Conservation (phyloP, 2,329 filamentous ascomycete genomes). For the Calonectria hongkongensis region DNA sequence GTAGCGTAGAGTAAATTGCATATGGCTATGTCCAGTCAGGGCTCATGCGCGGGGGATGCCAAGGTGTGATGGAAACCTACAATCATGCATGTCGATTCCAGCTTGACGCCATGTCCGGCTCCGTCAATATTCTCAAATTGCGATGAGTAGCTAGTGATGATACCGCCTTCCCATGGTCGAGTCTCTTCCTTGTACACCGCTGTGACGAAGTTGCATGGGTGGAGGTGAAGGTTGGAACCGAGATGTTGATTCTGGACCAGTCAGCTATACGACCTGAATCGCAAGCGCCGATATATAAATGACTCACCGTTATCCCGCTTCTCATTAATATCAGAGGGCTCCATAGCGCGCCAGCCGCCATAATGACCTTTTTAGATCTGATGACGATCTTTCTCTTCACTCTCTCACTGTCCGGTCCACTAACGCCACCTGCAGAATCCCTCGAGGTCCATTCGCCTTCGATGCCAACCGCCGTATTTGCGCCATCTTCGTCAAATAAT, state of each 20-base stretch:
- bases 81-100: conserved; percentile 85
- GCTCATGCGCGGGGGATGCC: conserved; percentile 25
- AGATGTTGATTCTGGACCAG: conserved; percentile 81
- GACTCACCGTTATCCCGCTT: conserved; percentile 81
- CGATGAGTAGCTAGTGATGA: conserved; percentile 85
- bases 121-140: conserved; percentile 89
- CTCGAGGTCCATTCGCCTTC: conserved; percentile 85
- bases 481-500: conserved; percentile 76
- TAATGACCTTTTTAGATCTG: conserved; percentile 86
- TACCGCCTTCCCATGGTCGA: conserved; percentile 83
- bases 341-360: conserved; percentile 85
- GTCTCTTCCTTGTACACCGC: conserved; percentile 83
- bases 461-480: conserved; percentile 80
- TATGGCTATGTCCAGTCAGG: conserved; percentile 71
- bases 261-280: conserved; percentile 45
- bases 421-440: conserved; percentile 76
- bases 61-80: conserved; percentile 59
- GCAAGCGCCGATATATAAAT: conserved; percentile 22
- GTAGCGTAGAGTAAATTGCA: conserved; percentile 75
- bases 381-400: conserved; percentile 79
- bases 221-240: conserved; percentile 87
- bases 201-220: conserved; percentile 78
- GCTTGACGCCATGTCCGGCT: conserved; percentile 86
- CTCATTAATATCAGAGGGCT: conserved; percentile 85
- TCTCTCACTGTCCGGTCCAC: conserved; percentile 68